Evolutionary conservation across 352 stramenopile species (phyloP).

Genomic region (Thalassiosira pacifica): DNA sequence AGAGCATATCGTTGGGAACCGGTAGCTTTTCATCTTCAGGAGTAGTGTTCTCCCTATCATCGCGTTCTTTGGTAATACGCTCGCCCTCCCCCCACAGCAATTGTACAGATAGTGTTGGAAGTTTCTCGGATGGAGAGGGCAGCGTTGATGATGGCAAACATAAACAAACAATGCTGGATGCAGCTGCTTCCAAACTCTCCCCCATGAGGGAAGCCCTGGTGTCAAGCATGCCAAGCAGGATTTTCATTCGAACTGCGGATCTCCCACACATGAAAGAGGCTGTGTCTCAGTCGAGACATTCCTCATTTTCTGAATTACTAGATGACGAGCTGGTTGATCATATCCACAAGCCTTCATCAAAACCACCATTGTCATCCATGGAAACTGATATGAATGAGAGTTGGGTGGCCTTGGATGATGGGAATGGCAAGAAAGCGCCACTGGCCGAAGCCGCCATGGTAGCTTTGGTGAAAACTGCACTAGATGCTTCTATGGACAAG

Average conservation of each 20-base stretch:
- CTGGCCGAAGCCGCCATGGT: slow-evolving; percentile 47
- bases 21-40: slow-evolving; percentile 50
- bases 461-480: slow-evolving; percentile 50
- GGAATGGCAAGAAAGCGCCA: slow-evolving; percentile 54
- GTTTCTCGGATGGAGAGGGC: slow-evolving; percentile 40
- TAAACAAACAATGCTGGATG: neutral
- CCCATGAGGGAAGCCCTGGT: slow-evolving; percentile 2
- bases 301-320: slow-evolving; percentile 26
- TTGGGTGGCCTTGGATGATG: slow-evolving; percentile 64
- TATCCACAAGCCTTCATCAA: slow-evolving; percentile 54
- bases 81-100: slow-evolving; percentile 23
- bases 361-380: slow-evolving; percentile 48
- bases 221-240: slow-evolving; percentile 20
- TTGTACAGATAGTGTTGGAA: slow-evolving; percentile 23
- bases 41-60: slow-evolving; percentile 19
- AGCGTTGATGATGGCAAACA: neutral
- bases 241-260: slow-evolving; percentile 65
- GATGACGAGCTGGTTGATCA: slow-evolving; percentile 45
- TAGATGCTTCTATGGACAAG: slow-evolving; percentile 55
- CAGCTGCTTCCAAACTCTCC: neutral
- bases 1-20: slow-evolving; percentile 38
- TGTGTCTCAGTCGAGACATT: slow-evolving; percentile 12
- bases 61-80: neutral
- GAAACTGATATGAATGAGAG: slow-evolving; percentile 53
- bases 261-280: slow-evolving; percentile 55